Percentiles rank a stretch among this genome's conserved stretches.
phyloP scores from a whole-genome alignment of 371 early-diverging fungal species.

The Haplosporangium sp. region DNA sequence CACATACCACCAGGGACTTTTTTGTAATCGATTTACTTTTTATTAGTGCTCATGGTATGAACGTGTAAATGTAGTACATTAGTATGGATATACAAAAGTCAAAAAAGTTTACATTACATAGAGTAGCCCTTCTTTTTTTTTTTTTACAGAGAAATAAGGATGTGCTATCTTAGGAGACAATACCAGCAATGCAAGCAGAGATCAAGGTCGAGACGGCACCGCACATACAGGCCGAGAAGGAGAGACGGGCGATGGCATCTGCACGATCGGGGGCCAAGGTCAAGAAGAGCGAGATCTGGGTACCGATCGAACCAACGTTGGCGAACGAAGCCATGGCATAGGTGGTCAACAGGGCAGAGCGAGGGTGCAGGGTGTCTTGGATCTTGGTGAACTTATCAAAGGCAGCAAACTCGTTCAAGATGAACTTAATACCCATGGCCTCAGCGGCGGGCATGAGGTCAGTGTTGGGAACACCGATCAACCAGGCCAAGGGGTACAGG shows the following conservation, averaged over 20 bases:
- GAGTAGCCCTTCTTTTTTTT: not conserved
- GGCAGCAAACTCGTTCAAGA: constrained; percentile 94
- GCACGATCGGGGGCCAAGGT: constrained; percentile 86
- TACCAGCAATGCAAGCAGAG: constrained; percentile 88
- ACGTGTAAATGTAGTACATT: not conserved
- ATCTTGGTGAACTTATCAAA: constrained; percentile 64
- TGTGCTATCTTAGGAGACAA: constrained; percentile 62
- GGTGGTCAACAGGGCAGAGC: constrained; percentile 68
- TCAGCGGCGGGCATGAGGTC: constrained; percentile 76
- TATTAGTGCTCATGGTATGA: not conserved
- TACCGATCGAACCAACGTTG: constrained; percentile 89
- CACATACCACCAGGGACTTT: too few relatives aligned
- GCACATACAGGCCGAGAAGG: constrained; percentile 83
- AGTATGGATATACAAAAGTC: too few relatives aligned
- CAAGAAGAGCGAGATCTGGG: constrained; percentile 85
- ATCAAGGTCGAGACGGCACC: constrained; percentile 88
- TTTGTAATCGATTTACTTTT: not conserved
- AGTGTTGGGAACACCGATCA: constrained; percentile 78
- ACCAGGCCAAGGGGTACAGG: constrained; percentile 84
- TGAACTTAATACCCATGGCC: constrained; percentile 87
- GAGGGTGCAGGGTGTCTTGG: constrained; percentile 52
- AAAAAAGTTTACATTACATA: not conserved
- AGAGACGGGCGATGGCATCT: constrained; percentile 79
- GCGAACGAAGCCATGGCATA: constrained; percentile 93
- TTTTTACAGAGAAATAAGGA: too few relatives aligned